Evolutionary conservation across 2,329 filamentous ascomycete species (phyloP).

Genomic region (Chalara sp.): DNA sequence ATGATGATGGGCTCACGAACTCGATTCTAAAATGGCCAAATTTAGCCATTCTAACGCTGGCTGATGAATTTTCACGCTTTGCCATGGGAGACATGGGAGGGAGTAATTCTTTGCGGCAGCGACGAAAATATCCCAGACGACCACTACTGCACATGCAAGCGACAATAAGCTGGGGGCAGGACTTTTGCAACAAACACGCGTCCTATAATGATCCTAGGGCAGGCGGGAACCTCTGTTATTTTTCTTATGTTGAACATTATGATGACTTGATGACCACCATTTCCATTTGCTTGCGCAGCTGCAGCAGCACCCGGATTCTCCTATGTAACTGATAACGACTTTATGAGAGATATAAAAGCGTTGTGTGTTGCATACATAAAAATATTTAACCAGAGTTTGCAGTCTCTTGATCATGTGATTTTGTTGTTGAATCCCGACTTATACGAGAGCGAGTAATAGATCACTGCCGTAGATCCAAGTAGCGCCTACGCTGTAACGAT

Average conservation of each 20-base stretch:
- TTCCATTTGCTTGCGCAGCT: conserved; percentile 19
- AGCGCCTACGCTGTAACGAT: too few species aligned
- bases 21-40: conserved; percentile 23
- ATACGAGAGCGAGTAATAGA: too few species aligned
- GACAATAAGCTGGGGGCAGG: conserved; percentile 4
- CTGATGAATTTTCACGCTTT: conserved; percentile 18
- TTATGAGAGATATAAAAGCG: conserved; percentile 35
- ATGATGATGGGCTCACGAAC: conserved; percentile 35
- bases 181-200: conserved; percentile 7
- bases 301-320: conserved; percentile 20
- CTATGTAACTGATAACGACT: conserved; percentile 34
- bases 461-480: too few species aligned
- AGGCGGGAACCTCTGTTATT: conserved; percentile 2
- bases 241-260: conserved; percentile 27
- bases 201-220: conserved; percentile 26
- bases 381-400: background rate
- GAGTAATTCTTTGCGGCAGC: conserved; percentile 17
- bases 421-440: too few species aligned
- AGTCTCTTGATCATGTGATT: too few species aligned
- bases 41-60: conserved; percentile 11
- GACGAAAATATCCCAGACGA: conserved; percentile 19
- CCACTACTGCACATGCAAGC: conserved; percentile 15
- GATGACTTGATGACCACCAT: conserved; percentile 27
- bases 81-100: conserved; percentile 4
- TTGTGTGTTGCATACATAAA: conserved; percentile 26